Conservation (phyloP, 805 yeast genomes). For the Lachancea sp. region DNA sequence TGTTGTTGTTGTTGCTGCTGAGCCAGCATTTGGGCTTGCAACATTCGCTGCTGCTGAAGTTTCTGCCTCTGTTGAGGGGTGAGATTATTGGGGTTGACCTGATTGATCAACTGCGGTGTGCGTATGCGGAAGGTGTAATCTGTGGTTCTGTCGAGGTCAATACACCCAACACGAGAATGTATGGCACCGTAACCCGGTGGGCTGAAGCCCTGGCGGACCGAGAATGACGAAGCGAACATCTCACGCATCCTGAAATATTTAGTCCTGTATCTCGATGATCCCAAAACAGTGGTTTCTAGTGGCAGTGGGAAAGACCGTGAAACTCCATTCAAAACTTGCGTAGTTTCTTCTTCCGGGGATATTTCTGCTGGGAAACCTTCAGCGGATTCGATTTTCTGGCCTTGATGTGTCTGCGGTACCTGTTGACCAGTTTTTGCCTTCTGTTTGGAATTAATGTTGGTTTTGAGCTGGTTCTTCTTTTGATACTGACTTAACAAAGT, state of each 20-base stretch:
- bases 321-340: constrained; percentile 84
- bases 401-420: constrained; percentile 26
- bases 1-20: constrained; percentile 25
- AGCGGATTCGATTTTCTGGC: constrained; percentile 14
- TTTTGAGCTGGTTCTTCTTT: constrained; percentile 83
- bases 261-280: constrained; percentile 66
- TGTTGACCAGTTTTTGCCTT: constrained; percentile 61
- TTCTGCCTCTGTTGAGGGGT: constrained; percentile 24
- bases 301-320: constrained; percentile 77
- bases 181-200: constrained; percentile 53
- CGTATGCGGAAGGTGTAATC: constrained; percentile 54
- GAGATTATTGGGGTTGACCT: constrained; percentile 16
- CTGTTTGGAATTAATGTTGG: constrained; percentile 74
- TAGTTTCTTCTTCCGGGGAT: constrained; percentile 90
- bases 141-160: constrained; percentile 64
- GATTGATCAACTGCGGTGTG: constrained; percentile 38
- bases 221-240: constrained; percentile 76
- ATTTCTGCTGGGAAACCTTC: constrained; percentile 32
- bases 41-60: constrained; percentile 23
- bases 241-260: constrained; percentile 84
- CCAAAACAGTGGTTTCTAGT: constrained; percentile 62
- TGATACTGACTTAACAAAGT: constrained; percentile 82
- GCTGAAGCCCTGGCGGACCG: constrained; percentile 35
- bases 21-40: constrained; percentile 29
- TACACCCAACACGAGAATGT: constrained; percentile 59